Evolutionary conservation across 495 filamentous ascomycete genomes (phyloP), one percentile per base, ranked within the genome.

Genomic region (Talaromyces stipitatus): DNA sequence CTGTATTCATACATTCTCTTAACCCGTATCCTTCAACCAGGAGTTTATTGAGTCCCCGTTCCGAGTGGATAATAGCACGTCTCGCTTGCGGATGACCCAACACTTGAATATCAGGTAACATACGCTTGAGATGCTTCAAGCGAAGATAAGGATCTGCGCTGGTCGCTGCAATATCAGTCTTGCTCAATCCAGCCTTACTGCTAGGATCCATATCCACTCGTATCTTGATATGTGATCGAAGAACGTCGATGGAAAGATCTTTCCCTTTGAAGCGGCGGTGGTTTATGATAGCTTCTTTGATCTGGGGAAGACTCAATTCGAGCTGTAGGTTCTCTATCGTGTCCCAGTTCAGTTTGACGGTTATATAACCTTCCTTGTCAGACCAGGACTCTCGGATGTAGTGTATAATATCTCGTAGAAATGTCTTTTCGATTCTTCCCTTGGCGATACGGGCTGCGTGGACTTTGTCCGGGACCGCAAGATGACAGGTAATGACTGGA

Each of bases 11-110:
- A 73, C 92, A 97, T 10, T 82, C 79, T 24, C 80, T 80, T 50
- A 98, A 74, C 4, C 94, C 94, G 72, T 97, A 97, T 16, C 94
- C 94, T 78, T 98, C 94, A 20, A 98, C 94, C 0, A 96, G 76
- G 7, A 98, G 81, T 26, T 81, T 85, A 64, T 90, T 78, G 18
- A 63, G 68, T 0, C 78, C 80, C 43, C 85, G 82, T 57, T 82
- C 81, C 22, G 85, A 87, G 63, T 92, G 88, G 64, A 98, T 92
- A 66, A 98, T 92, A 50, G 92, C 95, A 51, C 94, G 85, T 57
- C 81, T 72, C 4, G 92, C 89, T 28, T 90, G 87, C 1, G 90
- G 85, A 68, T 96, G 94, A 20, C 94, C 94, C 23, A 88, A 84
- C 47, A 98, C 85, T 50, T 89, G 79, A 41, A 97, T 82, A 12